Percentiles rank a stretch among this genome's conserved stretches.
These are phyloP conservation scores for Myrica gale DNA, from an alignment of 306 rosid species.

Conservation along the genomic window DNA sequence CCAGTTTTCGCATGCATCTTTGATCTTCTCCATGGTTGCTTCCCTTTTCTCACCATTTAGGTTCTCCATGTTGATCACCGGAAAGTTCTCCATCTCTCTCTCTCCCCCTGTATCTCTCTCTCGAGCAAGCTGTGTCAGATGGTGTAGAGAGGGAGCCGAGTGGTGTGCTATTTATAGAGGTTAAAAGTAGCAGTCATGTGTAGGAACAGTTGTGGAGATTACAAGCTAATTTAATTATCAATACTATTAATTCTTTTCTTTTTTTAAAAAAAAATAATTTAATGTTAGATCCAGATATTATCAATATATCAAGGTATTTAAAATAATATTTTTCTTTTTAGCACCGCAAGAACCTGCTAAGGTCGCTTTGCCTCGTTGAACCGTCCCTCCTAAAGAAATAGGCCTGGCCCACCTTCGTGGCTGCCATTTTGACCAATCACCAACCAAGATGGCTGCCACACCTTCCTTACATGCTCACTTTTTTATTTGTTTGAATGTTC, in stretches of 20 bases:
- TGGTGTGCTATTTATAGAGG: conserved; percentile 46
- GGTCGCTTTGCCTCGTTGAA: conserved; percentile 23
- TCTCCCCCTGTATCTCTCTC: conserved; percentile 17
- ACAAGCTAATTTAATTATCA: too few species aligned
- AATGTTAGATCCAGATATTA: too few species aligned
- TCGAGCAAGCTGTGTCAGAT: conserved; percentile 24
- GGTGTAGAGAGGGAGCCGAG: background rate
- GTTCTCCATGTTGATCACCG: conserved; percentile 64
- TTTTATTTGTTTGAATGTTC: too few species aligned
- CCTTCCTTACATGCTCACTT: background rate
- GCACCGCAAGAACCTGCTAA: background rate
- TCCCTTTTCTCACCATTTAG: conserved; percentile 67
- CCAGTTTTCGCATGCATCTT: conserved; percentile 94
- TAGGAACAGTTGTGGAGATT: background rate
- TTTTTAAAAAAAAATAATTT: too few species aligned
- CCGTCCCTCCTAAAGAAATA: background rate
- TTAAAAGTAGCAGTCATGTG: background rate
- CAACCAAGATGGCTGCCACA: background rate
- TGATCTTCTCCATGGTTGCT: conserved; percentile 59
- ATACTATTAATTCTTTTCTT: too few species aligned
- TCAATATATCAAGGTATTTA: too few species aligned
- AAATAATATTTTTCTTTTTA: too few species aligned
- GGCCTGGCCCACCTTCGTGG: conserved; percentile 26
- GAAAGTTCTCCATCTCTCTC: conserved; percentile 63
- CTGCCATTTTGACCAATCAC: conserved; percentile 30